Conservation (phyloP, 306 rosid species). For the Cucumis hystrix region DNA sequence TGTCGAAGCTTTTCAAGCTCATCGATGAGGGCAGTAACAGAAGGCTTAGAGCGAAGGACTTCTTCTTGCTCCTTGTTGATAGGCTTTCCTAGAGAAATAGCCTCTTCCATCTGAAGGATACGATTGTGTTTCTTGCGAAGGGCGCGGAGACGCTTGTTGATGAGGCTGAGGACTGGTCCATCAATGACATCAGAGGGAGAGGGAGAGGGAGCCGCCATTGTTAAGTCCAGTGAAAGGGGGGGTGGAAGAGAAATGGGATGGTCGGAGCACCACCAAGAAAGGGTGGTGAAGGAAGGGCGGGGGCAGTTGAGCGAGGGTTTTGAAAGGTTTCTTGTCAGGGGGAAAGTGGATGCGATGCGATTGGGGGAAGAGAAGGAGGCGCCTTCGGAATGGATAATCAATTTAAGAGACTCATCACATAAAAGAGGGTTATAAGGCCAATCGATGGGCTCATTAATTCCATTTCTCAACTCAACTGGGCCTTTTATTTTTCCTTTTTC, state of each 20-base stretch:
- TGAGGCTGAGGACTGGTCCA: constrained; percentile 76
- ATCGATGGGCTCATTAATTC: not conserved
- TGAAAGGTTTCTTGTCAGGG: not conserved
- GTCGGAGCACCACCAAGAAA: constrained; percentile 1
- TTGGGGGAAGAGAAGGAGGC: not conserved
- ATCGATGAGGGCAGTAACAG: constrained; percentile 40
- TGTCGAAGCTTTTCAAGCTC: constrained; percentile 91
- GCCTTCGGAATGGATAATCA: not conserved
- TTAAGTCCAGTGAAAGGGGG: not conserved
- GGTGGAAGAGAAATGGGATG: not conserved
- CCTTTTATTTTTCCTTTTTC: not conserved
- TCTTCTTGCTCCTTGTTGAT: constrained; percentile 82
- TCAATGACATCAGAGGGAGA: constrained; percentile 46
- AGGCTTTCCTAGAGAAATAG: constrained; percentile 50
- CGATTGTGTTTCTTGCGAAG: constrained; percentile 76
- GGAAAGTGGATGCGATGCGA: not conserved
- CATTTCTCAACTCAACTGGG: not conserved
- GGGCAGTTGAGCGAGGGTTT: not conserved
- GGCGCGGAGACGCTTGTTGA: constrained; percentile 87
- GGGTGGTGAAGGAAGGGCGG: not conserved
- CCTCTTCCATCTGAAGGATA: constrained; percentile 57
- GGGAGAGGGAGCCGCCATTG: constrained; percentile 48
- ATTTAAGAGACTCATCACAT: not conserved
- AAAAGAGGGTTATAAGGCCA: not conserved
- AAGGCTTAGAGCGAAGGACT: constrained; percentile 69